A percentile compares a stretch with the other conserved stretches of the same genome.
Evolutionary conservation across 805 yeast species (phyloP).

Genomic region (Priceomyces castillae): DNA sequence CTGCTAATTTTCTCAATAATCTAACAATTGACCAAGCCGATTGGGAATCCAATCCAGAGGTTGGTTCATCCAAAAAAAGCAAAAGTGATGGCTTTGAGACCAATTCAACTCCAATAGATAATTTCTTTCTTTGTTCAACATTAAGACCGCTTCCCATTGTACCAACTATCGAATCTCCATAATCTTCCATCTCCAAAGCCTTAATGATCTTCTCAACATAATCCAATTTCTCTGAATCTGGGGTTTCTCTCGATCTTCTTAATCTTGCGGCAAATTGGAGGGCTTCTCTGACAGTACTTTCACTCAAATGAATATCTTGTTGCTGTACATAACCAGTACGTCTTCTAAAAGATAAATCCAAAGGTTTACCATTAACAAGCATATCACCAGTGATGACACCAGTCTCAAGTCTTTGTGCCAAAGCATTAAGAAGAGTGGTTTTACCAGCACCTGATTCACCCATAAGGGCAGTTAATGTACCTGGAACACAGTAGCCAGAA

Average conservation of each 20-base stretch:
- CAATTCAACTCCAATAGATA: slow-evolving; percentile 32
- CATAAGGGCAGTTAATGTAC: slow-evolving; percentile 57
- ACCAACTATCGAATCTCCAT: slow-evolving; percentile 33
- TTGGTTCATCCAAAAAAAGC: slow-evolving; percentile 35
- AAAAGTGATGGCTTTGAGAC: slow-evolving; percentile 28
- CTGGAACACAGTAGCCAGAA: slow-evolving; percentile 43
- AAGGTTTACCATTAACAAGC: slow-evolving; percentile 52
- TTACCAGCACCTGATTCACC: slow-evolving; percentile 68
- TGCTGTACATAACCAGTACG: slow-evolving; percentile 22
- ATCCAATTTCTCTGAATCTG: slow-evolving; percentile 13
- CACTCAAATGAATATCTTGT: slow-evolving; percentile 20
- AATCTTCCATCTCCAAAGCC: slow-evolving; percentile 17
- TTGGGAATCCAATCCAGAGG: slow-evolving; percentile 39
- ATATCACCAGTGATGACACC: slow-evolving; percentile 60
- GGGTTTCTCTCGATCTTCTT: slow-evolving; percentile 51
- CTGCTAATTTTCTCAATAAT: slow-evolving; percentile 32
- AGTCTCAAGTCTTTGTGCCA: slow-evolving; percentile 52
- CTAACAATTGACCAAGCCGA: slow-evolving; percentile 38
- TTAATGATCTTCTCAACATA: slow-evolving; percentile 17
- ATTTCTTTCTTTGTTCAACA: slow-evolving; percentile 34
- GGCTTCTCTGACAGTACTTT: slow-evolving; percentile 19
- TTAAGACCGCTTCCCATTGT: slow-evolving; percentile 35
- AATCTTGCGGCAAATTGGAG: slow-evolving; percentile 18
- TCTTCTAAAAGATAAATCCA: slow-evolving; percentile 50
- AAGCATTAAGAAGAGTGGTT: slow-evolving; percentile 52